Evolutionary conservation across 2,329 filamentous ascomycete genomes (phyloP), one percentile per base, ranked within the genome.

Genomic region (Xylaria sp.): DNA sequence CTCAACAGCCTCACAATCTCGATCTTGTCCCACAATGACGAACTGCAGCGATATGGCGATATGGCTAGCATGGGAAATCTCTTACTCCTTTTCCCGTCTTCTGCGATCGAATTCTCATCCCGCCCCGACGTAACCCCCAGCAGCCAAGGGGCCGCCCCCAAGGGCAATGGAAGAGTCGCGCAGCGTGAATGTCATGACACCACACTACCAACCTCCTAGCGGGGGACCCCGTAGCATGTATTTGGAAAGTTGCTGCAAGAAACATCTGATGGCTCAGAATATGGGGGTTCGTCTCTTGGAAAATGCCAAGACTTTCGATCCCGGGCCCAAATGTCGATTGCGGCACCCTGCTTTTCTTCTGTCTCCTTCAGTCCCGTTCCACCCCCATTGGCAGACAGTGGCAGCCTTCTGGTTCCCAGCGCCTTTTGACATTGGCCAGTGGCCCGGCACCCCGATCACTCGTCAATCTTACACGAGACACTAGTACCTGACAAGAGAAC

Each of bases 281-380:
- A 56, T 56, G 58, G 58, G 58, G 58, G 58, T 61, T 61, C 50
- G 52, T 54, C 46, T 50, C 48, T 52, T 21, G 40, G 39, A 17
- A 37, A 29, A 19, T 52, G 63, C 60, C 63, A 66, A 66, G 61
- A 60, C 55, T 39, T 49, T 61, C 66, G 65, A 68, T 69, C 64
- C 61, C 59, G 48, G 57, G 54, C 66, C 56, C 46, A 66, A 67
- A 64, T 47, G 58, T 63, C 66, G 66, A 68, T 68, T 64, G 60
- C 61, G 48, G 55, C 52, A 65, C 56, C 63, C 63, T 56, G 44
- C 48, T 54, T 52, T 52, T 46, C 45, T 39, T 24, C 43, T 48
- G 26, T 39, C 43, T 60, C 19, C 55, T 64, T 53, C 41, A 48
- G 26, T 39, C 40, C 58, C 19, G 55, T 64, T 54, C 41, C 45